Evolutionary conservation across 2,329 filamentous ascomycete species (phyloP).

Genomic region (Talaromyces sp.): DNA sequence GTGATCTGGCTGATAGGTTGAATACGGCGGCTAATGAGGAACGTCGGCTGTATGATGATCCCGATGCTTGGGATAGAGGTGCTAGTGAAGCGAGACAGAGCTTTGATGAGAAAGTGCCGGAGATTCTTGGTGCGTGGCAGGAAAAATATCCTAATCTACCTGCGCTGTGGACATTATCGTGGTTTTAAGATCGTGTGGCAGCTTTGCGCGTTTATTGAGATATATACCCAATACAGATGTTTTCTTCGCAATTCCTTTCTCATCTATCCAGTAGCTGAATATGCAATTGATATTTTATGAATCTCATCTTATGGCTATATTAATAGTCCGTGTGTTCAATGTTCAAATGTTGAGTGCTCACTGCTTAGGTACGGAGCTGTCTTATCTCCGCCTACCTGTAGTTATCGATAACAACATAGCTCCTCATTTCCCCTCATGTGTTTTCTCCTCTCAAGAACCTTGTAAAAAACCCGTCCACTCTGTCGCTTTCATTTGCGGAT

Average conservation of each 20-base stretch:
- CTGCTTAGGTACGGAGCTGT: background rate
- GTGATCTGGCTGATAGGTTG: conserved; percentile 82
- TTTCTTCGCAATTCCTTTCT: background rate
- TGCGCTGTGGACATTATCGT: conserved; percentile 89
- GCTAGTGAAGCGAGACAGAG: conserved; percentile 65
- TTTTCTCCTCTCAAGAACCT: background rate
- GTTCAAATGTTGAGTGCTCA: background rate
- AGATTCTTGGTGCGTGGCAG: conserved; percentile 90
- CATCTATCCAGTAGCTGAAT: background rate
- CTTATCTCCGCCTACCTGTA: background rate
- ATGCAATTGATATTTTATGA: background rate
- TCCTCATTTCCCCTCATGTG: background rate
- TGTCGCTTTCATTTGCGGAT: background rate
- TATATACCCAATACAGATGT: background rate
- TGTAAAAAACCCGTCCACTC: background rate
- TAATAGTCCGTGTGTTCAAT: too few relatives aligned
- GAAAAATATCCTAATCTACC: conserved; percentile 90
- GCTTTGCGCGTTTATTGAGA: background rate
- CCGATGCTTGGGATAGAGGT: conserved; percentile 67
- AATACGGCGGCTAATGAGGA: conserved; percentile 80
- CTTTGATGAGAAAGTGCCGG: conserved; percentile 91
- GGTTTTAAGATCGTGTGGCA: conserved; percentile 46
- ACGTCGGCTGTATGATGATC: conserved; percentile 65
- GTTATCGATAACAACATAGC: background rate
- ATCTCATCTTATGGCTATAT: background rate